phyloP scores from a whole-genome alignment of 2,329 filamentous ascomycete species.

The Microascus cirrosus region DNA sequence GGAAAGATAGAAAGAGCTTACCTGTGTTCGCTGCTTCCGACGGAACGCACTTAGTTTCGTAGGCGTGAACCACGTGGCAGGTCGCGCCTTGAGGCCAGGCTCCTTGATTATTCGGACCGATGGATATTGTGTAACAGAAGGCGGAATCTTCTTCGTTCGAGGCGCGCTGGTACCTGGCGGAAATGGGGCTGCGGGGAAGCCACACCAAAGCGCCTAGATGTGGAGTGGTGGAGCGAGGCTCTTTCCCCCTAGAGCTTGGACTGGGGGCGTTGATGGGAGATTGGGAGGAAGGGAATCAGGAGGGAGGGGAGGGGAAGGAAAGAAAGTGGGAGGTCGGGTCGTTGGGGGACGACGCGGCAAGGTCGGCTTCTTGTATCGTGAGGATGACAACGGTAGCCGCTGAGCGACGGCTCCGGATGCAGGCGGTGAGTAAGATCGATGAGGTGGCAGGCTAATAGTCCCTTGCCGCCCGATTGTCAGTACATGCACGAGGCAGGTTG shows the following conservation, averaged over 20 bases:
- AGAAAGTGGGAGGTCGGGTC: neutral
- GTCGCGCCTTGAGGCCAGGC: neutral
- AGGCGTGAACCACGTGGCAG: neutral
- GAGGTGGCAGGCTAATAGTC: neutral
- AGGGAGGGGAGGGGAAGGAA: neutral
- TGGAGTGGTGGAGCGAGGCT: neutral
- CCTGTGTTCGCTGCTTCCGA: neutral
- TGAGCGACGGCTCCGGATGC: neutral
- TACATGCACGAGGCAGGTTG: neutral
- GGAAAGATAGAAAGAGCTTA: neutral
- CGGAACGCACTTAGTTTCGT: neutral
- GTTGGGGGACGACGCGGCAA: neutral
- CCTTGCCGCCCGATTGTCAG: neutral
- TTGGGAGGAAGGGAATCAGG: neutral
- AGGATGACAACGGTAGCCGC: neutral
- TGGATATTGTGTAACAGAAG: neutral
- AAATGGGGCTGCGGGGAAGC: neutral
- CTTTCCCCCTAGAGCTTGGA: neutral
- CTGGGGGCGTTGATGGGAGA: neutral
- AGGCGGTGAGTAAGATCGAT: neutral
- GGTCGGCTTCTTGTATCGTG: neutral
- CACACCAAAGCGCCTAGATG: too few species aligned
- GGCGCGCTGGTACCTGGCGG: neutral
- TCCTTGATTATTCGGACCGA: neutral
- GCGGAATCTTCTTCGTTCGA: neutral